Base-by-base conservation (phyloP, 768 basidiomycete species). In the Kwoniella sp. region DNA sequence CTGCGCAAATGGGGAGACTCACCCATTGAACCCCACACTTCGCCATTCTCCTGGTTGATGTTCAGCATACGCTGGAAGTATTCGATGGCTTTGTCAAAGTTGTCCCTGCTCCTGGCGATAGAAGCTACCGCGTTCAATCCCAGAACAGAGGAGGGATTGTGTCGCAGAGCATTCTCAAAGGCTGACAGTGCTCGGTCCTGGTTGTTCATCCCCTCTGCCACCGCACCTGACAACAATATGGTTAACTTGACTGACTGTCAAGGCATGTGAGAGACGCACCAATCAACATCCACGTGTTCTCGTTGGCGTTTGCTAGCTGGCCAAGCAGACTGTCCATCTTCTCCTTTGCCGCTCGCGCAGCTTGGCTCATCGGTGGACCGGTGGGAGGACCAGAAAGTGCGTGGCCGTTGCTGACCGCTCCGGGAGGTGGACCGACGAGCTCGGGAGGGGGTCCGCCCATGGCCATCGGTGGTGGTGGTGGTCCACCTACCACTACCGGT, bases 1-100 rank as follows among this genome's bases (percentile, higher is more conserved):
- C 20, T 23, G 23, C 20, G 41, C 22, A 5, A 46, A n/a, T n/a
- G n/a, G n/a, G 60, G 32, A 52, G 32, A 69, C 72, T 54, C 46
- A 79, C 89, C 91, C 53, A 99, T 81, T 0, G 92, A 90, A 67
- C 89, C 90, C 93, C 93, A 98, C 51, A 95, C 88, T 79, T 98
- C 93, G 69, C 93, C 93, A 76, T 95, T 95, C 76, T 95, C 90
- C 76, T 89, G 89, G 65, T 91, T 85, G 51, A 95, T 80, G 60
- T 80, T 79, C 48, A 98, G 81, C 19, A 92, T 90, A 39, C 92
- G 84, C 65, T 95, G 89, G 73, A 95, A 98, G 77, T 87, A 95
- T 54, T 96, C 93, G 73, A 96, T 84, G 41, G 93, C 93, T 83
- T 89, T 92, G 76, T 87, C 84, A 76, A 92, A 95, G 75, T 98